phyloP scores from a whole-genome alignment of 495 filamentous ascomycete species.

The Lepraria neglecta region DNA sequence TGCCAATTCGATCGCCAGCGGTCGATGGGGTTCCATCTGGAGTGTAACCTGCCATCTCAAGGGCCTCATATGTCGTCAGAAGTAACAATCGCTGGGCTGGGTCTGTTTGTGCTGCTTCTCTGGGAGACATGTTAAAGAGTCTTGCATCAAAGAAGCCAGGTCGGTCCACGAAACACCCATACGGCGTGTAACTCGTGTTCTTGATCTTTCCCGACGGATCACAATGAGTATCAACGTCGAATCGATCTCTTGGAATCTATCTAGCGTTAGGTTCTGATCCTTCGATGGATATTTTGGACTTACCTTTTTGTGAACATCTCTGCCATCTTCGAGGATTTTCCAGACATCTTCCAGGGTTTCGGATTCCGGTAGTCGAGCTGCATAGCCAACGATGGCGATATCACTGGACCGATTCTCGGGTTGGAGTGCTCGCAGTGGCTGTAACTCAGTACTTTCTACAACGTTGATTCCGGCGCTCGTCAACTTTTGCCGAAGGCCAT shows the following conservation, averaged over 20 bases:
- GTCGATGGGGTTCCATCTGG: slow-evolving; percentile 31
- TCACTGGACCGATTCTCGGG: background rate
- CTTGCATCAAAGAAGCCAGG: slow-evolving; percentile 36
- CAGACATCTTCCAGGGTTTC: slow-evolving; percentile 37
- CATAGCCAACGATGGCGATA: slow-evolving; percentile 42
- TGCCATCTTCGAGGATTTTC: slow-evolving; percentile 37
- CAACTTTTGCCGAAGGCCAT: slow-evolving; percentile 8
- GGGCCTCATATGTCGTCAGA: slow-evolving; percentile 54
- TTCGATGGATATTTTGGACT: slow-evolving; percentile 20
- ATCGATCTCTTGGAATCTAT: slow-evolving; percentile 39
- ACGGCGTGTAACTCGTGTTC: slow-evolving; percentile 35
- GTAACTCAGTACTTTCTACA: background rate
- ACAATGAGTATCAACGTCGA: slow-evolving; percentile 39
- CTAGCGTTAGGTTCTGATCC: background rate
- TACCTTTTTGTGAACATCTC: slow-evolving; percentile 33
- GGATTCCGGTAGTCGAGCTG: slow-evolving; percentile 37
- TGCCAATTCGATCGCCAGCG: slow-evolving; percentile 56
- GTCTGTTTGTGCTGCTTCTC: slow-evolving; percentile 59
- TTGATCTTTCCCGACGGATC: slow-evolving; percentile 38
- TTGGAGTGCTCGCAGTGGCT: slow-evolving; percentile 3
- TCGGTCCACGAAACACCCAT: slow-evolving; percentile 38
- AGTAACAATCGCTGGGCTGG: slow-evolving; percentile 73
- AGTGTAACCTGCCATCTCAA: slow-evolving; percentile 37
- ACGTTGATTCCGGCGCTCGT: slow-evolving; percentile 2
- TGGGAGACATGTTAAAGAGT: slow-evolving; percentile 38